Evolutionary conservation across 2,329 filamentous ascomycete genomes (phyloP), one percentile per base, ranked within the genome.

Genomic region (Colletotrichum lupini): DNA sequence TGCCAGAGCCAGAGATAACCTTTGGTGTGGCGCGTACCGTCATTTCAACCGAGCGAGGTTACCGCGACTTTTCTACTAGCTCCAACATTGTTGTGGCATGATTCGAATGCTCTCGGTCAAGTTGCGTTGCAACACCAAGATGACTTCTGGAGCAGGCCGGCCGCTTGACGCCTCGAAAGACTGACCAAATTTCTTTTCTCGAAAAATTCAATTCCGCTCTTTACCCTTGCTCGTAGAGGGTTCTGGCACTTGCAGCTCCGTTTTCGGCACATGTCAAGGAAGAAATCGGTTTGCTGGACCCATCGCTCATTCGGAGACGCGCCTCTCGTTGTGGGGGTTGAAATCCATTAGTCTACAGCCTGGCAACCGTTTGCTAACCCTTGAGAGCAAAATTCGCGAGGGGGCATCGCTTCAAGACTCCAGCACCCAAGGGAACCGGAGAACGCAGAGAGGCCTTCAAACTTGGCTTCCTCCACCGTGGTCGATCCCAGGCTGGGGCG

Each of bases 181-280:
- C 11, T 32, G n/a, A 30, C n/a, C 14, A 52, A 52, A 19, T n/a
- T 16, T 24, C 28, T 63, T 63, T 63, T 24, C 26, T 22, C 12
- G 42, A 22, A 52, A 42, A 52, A 2, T 30, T n/a, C 30, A 37
- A 42, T 28, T 12, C 26, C 9, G 19, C 8, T 19, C 42, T 28
- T 30, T 8, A 58, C 24, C 57, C 11, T 32, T 53, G 59, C 52
- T 28, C 4, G 16, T 35, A 55, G 55, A 60, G 70, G 63, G 22
- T 46, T 46, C 26, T 60, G 60, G 70, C 46, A 60, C 24, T 70
- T 55, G 26, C 30, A 53, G 55, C 67, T 73, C 70, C 70, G 70
- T 73, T 70, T 73, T 70, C 70, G 70, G 70, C 70, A 65, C 56
- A 60, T 60, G 70, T 60, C 22, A 61, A 66, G 70, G 70, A 56